phyloP scores from a whole-genome alignment of 768 basidiomycete species.

The Amanita inopinata region DNA sequence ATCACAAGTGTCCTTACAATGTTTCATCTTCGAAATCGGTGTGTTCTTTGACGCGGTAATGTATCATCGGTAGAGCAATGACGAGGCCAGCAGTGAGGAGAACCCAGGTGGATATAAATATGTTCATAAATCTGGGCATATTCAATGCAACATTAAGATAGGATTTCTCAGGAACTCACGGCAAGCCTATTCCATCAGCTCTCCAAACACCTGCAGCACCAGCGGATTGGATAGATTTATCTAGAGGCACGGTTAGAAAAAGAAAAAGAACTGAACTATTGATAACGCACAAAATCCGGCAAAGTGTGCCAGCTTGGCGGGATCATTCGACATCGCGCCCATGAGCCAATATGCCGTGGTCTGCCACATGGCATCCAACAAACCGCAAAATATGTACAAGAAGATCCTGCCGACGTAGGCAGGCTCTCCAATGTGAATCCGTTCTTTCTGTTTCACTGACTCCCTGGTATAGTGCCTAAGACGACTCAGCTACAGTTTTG shows the following conservation, averaged over 20 bases:
- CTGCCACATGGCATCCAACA: conserved; percentile 82
- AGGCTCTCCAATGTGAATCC: conserved; percentile 49
- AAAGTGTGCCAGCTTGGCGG: conserved; percentile 70
- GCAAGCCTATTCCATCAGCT: conserved; percentile 49
- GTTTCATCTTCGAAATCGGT: conserved; percentile 43
- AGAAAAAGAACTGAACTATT: background rate
- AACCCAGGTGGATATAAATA: conserved; percentile 70
- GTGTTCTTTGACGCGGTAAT: conserved; percentile 56
- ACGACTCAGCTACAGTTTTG: background rate
- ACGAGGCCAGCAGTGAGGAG: conserved; percentile 54
- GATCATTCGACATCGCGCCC: conserved; percentile 81
- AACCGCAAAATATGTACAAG: conserved; percentile 63
- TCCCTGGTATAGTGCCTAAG: conserved; percentile 49
- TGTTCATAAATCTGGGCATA: conserved; percentile 45
- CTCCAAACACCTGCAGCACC: conserved; percentile 69
- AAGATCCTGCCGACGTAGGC: conserved; percentile 46
- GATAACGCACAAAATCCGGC: conserved; percentile 64
- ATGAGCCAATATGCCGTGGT: conserved; percentile 76
- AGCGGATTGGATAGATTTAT: conserved; percentile 70
- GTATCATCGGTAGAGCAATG: conserved; percentile 67
- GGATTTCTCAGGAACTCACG: conserved; percentile 34
- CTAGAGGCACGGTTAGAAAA: conserved; percentile 19
- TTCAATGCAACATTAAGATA: background rate
- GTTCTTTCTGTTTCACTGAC: conserved; percentile 25
- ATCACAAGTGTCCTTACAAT: conserved; percentile 28